Conservation (phyloP, 2,329 filamentous ascomycete species). For the Xylariaceae sp. region DNA sequence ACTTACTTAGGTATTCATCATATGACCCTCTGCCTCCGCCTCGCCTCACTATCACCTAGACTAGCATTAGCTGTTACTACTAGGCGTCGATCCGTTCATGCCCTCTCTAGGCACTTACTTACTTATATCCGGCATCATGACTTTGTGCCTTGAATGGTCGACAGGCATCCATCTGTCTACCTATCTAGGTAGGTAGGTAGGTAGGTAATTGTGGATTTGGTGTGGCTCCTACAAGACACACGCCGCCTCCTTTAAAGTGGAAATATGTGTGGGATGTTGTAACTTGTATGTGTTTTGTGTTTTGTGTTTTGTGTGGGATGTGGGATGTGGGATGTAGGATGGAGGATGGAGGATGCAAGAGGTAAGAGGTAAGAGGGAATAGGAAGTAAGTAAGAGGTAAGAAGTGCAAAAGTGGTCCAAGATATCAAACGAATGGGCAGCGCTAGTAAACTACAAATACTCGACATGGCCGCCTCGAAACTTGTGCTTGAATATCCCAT, state of each 20-base stretch:
- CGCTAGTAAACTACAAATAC: slow-evolving; percentile 15
- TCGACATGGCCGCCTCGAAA: not conserved
- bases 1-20: no score
- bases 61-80: not conserved
- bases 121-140: not conserved
- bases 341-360: no score
- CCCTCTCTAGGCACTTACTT: not conserved
- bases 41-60: no score
- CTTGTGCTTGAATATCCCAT: not conserved
- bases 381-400: no score
- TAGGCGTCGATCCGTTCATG: slow-evolving; percentile 3
- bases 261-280: no score
- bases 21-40: no score
- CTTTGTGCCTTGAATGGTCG: slow-evolving; percentile 12
- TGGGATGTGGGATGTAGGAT: no score
- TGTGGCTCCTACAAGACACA: slow-evolving; percentile 14
- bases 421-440: not conserved
- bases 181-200: no score
- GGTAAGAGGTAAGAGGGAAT: no score
- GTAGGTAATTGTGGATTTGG: not conserved
- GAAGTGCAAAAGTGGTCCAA: not conserved
- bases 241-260: not conserved
- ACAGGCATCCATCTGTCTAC: slow-evolving; percentile 4
- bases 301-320: no score
- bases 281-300: no score